Evolutionary conservation across 1,284 basidiomycete species (phyloP).

Genomic region (Trametes hirsuta): DNA sequence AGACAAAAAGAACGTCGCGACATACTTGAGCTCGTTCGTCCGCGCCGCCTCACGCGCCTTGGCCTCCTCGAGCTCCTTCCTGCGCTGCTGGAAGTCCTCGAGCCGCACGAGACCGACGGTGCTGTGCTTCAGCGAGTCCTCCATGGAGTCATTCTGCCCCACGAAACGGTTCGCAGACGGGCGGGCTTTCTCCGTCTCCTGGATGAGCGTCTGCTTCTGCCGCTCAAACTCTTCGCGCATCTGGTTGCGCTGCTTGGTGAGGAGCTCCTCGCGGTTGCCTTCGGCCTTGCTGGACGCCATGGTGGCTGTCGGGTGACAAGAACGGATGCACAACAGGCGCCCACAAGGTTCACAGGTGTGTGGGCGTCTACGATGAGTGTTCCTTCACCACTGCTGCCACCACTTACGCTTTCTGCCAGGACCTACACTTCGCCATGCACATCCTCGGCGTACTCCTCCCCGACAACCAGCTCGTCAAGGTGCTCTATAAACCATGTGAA

Average conservation of each 20-base stretch:
- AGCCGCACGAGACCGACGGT: conserved; percentile 94
- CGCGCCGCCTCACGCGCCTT: conserved; percentile 88
- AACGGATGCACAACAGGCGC: conserved; percentile 2
- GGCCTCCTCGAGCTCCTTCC: conserved; percentile 91
- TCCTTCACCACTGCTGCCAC: conserved; percentile 10
- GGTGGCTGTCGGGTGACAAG: conserved; percentile 13
- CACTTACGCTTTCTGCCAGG: not conserved
- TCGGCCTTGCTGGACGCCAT: conserved; percentile 77
- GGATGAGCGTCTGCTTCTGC: conserved; percentile 85
- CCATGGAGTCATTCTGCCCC: conserved; percentile 92
- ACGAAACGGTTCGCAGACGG: conserved; percentile 89
- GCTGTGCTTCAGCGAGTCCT: conserved; percentile 90
- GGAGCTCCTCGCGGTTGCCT: conserved; percentile 77
- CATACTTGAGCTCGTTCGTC: conserved; percentile 84
- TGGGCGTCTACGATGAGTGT: conserved; percentile 12
- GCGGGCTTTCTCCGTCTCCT: conserved; percentile 83
- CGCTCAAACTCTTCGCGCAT: conserved; percentile 88
- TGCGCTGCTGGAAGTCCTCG: conserved; percentile 89
- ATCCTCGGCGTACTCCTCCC: conserved; percentile 76
- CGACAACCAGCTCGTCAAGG: conserved; percentile 70
- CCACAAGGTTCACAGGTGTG: not conserved
- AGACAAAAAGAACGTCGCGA: conserved; percentile 37
- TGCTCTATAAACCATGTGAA: conserved; percentile 31
- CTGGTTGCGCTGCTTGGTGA: conserved; percentile 79
- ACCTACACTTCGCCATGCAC: conserved; percentile 59